Conservation (phyloP, 257 asterid genomes). For the Coffea eugenioides region DNA sequence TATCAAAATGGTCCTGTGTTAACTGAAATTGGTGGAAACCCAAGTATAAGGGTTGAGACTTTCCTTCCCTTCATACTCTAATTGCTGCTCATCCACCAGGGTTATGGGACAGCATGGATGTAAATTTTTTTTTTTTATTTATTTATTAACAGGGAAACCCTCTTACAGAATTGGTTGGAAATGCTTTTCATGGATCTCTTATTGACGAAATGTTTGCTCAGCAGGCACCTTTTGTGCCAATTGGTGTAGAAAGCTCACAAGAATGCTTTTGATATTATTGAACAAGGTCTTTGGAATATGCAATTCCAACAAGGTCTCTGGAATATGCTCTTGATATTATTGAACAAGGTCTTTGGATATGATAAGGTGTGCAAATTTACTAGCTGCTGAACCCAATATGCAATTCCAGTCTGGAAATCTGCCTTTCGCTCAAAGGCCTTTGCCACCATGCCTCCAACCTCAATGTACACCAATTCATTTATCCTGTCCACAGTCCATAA, state of each 20-base stretch:
- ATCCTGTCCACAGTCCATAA: conserved; percentile 33
- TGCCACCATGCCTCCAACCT: conserved; percentile 54
- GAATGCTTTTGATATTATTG: conserved; percentile 53
- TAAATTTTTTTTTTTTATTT: background rate
- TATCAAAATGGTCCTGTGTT: conserved; percentile 48
- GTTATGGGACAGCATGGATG: conserved; percentile 14
- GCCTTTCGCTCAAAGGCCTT: conserved; percentile 62
- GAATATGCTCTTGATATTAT: conserved; percentile 25
- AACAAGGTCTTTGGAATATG: conserved; percentile 53
- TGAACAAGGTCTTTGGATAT: conserved; percentile 50
- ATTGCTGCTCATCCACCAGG: background rate
- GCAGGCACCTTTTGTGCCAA: conserved; percentile 58
- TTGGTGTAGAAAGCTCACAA: conserved; percentile 44
- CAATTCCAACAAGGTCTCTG: conserved; percentile 35
- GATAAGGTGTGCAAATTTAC: conserved; percentile 43
- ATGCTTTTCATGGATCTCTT: conserved; percentile 44
- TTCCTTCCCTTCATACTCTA: conserved; percentile 9
- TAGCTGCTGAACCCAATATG: conserved; percentile 52
- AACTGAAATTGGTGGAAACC: conserved; percentile 46
- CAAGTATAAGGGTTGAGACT: conserved; percentile 47
- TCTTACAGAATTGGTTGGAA: conserved; percentile 37
- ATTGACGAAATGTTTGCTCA: conserved; percentile 45
- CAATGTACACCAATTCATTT: conserved; percentile 39
- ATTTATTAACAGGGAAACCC: conserved; percentile 59
- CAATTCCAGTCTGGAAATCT: conserved; percentile 48